Base-by-base conservation (phyloP, 2,329 filamentous ascomycete species). In the Fusarium temperatum region DNA sequence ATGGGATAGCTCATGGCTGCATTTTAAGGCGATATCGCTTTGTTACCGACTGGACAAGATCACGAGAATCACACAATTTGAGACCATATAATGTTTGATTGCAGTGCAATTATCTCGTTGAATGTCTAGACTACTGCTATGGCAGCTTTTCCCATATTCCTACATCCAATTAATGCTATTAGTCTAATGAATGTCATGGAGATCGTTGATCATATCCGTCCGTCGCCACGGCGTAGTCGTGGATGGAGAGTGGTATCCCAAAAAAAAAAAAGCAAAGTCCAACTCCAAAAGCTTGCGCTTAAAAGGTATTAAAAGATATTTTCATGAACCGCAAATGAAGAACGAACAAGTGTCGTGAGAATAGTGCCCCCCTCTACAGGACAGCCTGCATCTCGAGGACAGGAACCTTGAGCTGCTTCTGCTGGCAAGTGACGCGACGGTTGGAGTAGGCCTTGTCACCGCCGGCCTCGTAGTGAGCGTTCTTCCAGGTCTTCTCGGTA, bases 401-500 rank as follows among this genome's bases (percentile, higher is more conserved):
- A 32, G 80, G 78, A 11, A 74, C 73, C 17, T 72, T 69, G 54
- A 77, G 63, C 10, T 72, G 76, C 32, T 75, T 66, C 53, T 77
- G 72, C 39, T 75, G 68, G 69, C 81, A 82, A 45, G 69, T 79
- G 62, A 79, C 62, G 24, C 62, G 66, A 45, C 78, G 72, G 54
- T 68, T 61, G 18, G 80, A 82, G 77, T 78, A 81, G 48, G 73
- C 63, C 70, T 82, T 75, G 55, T 60, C 55, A 17, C 77, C 78
- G 15, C 77, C 79, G 17, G 70, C 36, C 48, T 77, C 72, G 80
- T 81, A 83, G 75, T 82, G 66, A 24, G 72, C 50, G 72, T 80
- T 82, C 72, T 80, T 59, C 70, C 72, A 79, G 12, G 26, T 72
- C 54, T 73, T 72, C 56, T 81, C 78, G 22, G 74, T 53, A 72